phyloP scores from a whole-genome alignment of 1,284 basidiomycete genomes.

The Pseudozyma sp. region DNA sequence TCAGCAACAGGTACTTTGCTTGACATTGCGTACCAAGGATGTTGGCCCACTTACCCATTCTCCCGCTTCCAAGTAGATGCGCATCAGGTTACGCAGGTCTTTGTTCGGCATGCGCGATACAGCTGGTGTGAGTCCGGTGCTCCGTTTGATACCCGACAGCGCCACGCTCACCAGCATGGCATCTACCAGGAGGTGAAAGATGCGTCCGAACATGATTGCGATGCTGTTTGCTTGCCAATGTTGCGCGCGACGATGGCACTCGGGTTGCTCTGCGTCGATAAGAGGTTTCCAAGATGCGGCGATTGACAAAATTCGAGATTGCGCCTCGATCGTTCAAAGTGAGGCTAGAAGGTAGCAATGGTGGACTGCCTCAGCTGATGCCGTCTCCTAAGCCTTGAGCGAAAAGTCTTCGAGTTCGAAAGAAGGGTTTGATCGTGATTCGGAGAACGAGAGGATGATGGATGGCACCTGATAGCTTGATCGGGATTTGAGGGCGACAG shows the following conservation, averaged over 20 bases:
- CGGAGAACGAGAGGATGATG: slow-evolving; percentile 1
- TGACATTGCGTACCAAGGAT: not conserved
- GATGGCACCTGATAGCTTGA: not conserved
- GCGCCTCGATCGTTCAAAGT: no score
- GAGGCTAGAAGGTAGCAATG: no score
- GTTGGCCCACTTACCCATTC: slow-evolving; percentile 62
- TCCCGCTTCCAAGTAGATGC: slow-evolving; percentile 65
- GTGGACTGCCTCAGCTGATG: no score
- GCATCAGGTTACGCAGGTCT: slow-evolving; percentile 62
- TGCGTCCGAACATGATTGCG: slow-evolving; percentile 61
- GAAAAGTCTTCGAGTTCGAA: no score
- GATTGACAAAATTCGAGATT: not conserved
- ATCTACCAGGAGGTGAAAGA: slow-evolving; percentile 64
- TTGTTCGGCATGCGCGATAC: slow-evolving; percentile 59
- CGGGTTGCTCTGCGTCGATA: not conserved
- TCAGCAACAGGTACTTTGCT: slow-evolving; percentile 9
- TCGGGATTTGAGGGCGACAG: not conserved
- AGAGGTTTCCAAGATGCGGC: not conserved
- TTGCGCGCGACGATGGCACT: not conserved
- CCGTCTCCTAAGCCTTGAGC: no score
- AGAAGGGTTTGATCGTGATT: no score
- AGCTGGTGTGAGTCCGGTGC: slow-evolving; percentile 63
- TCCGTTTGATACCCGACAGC: slow-evolving; percentile 65
- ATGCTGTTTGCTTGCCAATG: not conserved
- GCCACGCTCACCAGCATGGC: slow-evolving; percentile 65